These are phyloP conservation scores for Dalechampia spathulata DNA, from an alignment of 441 rosid species.

Conservation along the genomic window DNA sequence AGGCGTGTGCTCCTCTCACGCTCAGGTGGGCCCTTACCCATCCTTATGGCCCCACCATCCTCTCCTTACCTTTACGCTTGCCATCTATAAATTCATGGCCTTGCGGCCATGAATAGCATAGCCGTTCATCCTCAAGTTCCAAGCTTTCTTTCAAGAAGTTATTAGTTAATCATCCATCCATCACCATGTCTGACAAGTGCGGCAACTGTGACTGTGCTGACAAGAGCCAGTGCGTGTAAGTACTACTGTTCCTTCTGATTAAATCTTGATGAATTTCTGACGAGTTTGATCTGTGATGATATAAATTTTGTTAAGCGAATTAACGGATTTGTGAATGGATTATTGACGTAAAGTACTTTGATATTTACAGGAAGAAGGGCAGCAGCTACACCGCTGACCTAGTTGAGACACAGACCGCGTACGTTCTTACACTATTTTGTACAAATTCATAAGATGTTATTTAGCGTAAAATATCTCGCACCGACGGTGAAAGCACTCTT, in stretches of 20 bases:
- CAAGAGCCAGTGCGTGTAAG: slow-evolving; percentile 69
- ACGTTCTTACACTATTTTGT: too few species aligned
- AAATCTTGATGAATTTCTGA: background rate
- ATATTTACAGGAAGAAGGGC: slow-evolving; percentile 55
- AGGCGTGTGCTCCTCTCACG: slow-evolving; percentile 37
- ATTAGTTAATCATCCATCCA: too few species aligned
- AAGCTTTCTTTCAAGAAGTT: too few species aligned
- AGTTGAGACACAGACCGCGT: slow-evolving; percentile 62
- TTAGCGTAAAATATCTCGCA: too few species aligned
- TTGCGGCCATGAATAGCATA: too few species aligned
- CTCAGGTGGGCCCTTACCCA: background rate
- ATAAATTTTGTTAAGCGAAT: too few species aligned
- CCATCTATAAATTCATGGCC: too few species aligned
- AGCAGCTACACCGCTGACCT: slow-evolving; percentile 44
- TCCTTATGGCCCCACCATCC: background rate
- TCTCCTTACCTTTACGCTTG: too few species aligned
- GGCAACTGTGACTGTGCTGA: slow-evolving; percentile 73
- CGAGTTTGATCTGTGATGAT: background rate
- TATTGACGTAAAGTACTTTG: background rate
- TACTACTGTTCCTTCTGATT: background rate
- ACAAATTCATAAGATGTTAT: too few species aligned
- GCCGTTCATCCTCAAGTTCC: background rate
- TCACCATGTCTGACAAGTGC: slow-evolving; percentile 64
- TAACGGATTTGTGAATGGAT: background rate
- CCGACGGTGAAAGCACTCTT: too few species aligned